Evolutionary conservation across 106 monocot species (phyloP).

Genomic region (Acorus calamus): DNA sequence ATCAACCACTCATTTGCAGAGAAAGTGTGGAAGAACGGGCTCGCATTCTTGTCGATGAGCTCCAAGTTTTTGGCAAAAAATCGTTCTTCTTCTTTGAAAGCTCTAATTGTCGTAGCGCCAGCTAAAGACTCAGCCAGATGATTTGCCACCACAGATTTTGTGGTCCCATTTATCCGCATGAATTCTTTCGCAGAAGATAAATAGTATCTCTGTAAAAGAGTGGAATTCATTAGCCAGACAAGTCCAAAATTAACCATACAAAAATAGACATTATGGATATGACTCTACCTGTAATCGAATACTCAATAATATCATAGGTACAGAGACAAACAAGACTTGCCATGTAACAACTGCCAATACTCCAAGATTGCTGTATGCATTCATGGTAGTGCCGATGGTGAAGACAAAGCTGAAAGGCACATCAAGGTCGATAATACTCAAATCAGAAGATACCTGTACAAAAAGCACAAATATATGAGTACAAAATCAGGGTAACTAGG

Average conservation of each 20-base stretch:
- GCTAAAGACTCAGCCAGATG: constrained; percentile 82
- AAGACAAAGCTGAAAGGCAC: constrained; percentile 71
- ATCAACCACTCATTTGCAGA: constrained; percentile 83
- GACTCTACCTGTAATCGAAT: constrained; percentile 61
- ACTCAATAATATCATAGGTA: constrained; percentile 53
- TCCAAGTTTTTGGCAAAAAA: constrained; percentile 52
- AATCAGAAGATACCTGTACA: constrained; percentile 82
- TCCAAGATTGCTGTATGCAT: constrained; percentile 67
- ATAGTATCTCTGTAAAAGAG: constrained; percentile 59
- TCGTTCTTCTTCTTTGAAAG: constrained; percentile 57
- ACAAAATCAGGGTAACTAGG: too few relatives aligned
- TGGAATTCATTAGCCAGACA: neutral
- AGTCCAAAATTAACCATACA: too few relatives aligned
- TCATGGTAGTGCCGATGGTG: constrained; percentile 51
- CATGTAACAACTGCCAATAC: constrained; percentile 72
- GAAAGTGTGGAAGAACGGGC: constrained; percentile 73
- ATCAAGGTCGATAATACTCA: constrained; percentile 91
- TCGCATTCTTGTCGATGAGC: constrained; percentile 60
- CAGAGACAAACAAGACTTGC: constrained; percentile 68
- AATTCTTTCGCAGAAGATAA: constrained; percentile 79
- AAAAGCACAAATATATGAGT: neutral
- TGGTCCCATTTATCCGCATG: constrained; percentile 94
- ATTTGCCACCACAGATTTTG: constrained; percentile 80
- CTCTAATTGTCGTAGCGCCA: constrained; percentile 74
- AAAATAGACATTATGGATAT: too few relatives aligned